These are phyloP conservation scores for Magnaporthales sp. DNA, from an alignment of 2,329 filamentous ascomycete genomes.

Conservation along the genomic window DNA sequence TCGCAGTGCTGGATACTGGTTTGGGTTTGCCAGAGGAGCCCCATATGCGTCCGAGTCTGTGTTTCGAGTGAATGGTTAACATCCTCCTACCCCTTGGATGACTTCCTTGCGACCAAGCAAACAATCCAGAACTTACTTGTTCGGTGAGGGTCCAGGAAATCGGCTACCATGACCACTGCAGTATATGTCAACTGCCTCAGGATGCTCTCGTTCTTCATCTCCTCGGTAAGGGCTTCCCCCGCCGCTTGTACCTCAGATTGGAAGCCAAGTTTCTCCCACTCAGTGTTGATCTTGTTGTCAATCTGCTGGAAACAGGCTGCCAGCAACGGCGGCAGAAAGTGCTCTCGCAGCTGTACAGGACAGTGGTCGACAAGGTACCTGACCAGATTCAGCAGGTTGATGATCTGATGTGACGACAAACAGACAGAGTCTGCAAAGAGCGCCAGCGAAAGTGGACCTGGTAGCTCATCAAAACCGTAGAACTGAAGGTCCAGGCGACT, in stretches of 20 bases:
- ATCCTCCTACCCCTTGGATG: neutral
- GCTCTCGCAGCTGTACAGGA: constrained; percentile 63
- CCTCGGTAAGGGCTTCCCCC: constrained; percentile 75
- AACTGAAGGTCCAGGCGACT: constrained; percentile 80
- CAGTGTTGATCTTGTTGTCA: constrained; percentile 75
- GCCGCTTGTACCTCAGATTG: constrained; percentile 54
- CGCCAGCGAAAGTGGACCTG: constrained; percentile 72
- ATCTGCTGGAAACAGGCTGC: constrained; percentile 77
- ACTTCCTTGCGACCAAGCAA: neutral
- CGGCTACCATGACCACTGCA: constrained; percentile 83
- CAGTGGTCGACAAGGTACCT: constrained; percentile 88
- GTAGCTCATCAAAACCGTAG: constrained; percentile 80
- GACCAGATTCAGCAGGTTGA: constrained; percentile 83
- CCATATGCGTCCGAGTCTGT: constrained; percentile 9
- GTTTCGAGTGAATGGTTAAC: neutral
- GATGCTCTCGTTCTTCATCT: constrained; percentile 98
- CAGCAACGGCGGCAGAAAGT: constrained; percentile 80
- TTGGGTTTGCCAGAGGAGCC: constrained; percentile 17
- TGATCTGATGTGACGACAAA: constrained; percentile 86
- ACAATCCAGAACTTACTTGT: constrained; percentile 39
- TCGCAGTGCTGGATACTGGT: constrained; percentile 53
- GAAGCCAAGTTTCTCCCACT: constrained; percentile 73
- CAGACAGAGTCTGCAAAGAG: constrained; percentile 75
- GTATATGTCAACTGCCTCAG: constrained; percentile 87
- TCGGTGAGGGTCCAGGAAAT: constrained; percentile 71